These are phyloP conservation scores for Nigrospora sphaerica DNA, from an alignment of 2,329 filamentous ascomycete species.

Conservation along the genomic window DNA sequence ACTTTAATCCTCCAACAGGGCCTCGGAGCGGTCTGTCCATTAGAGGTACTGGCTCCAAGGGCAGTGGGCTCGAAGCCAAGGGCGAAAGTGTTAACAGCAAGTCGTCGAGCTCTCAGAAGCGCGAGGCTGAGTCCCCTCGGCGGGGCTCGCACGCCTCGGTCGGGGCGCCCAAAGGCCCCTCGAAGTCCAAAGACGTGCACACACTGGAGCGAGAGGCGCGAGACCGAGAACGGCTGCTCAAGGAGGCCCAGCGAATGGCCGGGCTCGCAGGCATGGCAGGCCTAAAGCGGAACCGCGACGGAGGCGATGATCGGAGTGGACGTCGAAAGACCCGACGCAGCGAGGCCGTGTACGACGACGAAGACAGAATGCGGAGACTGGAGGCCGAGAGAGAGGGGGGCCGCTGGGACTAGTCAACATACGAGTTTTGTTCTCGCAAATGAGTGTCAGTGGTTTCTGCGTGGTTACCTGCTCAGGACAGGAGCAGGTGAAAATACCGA, in stretches of 20 bases:
- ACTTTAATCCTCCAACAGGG: constrained; percentile 34
- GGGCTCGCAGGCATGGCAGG: constrained; percentile 39
- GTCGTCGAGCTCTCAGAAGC: constrained; percentile 14
- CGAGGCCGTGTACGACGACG: constrained; percentile 38
- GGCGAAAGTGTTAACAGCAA: constrained; percentile 17
- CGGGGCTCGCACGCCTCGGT: constrained; percentile 27
- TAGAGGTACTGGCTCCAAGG: constrained; percentile 16
- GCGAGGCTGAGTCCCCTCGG: constrained; percentile 22
- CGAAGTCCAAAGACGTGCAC: constrained; percentile 47
- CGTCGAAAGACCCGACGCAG: constrained; percentile 42
- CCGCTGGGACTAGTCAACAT: constrained; percentile 33
- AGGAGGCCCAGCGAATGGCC: constrained; percentile 61
- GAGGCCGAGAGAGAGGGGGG: constrained; percentile 54
- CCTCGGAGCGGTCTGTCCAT: constrained; percentile 24
- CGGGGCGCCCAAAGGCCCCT: constrained; percentile 12
- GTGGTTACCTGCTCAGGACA: too few species aligned
- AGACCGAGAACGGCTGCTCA: constrained; percentile 58
- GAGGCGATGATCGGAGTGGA: constrained; percentile 34
- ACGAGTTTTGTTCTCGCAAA: too few species aligned
- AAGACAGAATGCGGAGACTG: constrained; percentile 46
- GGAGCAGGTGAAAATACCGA: too few species aligned
- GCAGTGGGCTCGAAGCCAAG: constrained; percentile 29
- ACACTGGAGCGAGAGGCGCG: constrained; percentile 62
- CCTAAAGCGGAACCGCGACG: constrained; percentile 39
- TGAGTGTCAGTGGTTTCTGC: too few species aligned